Conservation (phyloP, 1,139 yeast species). For the Geotrichum macrosporum region DNA sequence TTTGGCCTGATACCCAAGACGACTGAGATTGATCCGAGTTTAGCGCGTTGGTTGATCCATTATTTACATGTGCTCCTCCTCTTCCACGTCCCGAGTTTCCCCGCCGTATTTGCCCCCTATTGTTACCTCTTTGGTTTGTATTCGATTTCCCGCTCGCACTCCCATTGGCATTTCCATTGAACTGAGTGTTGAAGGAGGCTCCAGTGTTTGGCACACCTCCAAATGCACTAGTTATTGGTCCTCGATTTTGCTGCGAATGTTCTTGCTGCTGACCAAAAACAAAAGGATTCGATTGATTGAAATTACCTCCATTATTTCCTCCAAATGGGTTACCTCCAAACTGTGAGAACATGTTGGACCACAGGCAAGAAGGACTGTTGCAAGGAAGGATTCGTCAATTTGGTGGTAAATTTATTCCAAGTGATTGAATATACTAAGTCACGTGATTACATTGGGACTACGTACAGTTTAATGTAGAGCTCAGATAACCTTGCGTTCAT, state of each 20-base stretch:
- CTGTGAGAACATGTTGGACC: slow-evolving; percentile 12
- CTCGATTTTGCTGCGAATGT: not conserved
- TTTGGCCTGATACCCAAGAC: slow-evolving; percentile 1
- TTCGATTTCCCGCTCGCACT: not conserved
- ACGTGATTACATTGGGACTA: too few species aligned
- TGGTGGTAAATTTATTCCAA: not conserved
- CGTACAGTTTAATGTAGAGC: too few species aligned
- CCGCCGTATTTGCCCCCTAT: not conserved
- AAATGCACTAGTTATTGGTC: slow-evolving; percentile 11
- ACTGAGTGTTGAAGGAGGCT: slow-evolving; percentile 1
- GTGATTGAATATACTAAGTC: too few species aligned
- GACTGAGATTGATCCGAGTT: slow-evolving; percentile 2
- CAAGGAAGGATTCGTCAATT: not conserved
- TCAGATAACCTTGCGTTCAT: too few species aligned
- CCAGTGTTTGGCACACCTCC: slow-evolving; percentile 2
- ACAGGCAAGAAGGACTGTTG: not conserved
- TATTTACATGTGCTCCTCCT: slow-evolving; percentile 7
- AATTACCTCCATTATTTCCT: slow-evolving; percentile 9
- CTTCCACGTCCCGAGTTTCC: slow-evolving; percentile 12
- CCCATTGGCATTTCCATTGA: not conserved
- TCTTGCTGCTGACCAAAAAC: slow-evolving; percentile 12
- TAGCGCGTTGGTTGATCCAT: slow-evolving; percentile 5
- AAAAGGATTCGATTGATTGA: slow-evolving; percentile 9
- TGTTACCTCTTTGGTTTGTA: not conserved
- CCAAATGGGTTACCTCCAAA: slow-evolving; percentile 11